Percentiles rank a stretch among this genome's conserved stretches.
phyloP scores from a whole-genome alignment of 148 eudicot genomes.

The Diospyros kaki region DNA sequence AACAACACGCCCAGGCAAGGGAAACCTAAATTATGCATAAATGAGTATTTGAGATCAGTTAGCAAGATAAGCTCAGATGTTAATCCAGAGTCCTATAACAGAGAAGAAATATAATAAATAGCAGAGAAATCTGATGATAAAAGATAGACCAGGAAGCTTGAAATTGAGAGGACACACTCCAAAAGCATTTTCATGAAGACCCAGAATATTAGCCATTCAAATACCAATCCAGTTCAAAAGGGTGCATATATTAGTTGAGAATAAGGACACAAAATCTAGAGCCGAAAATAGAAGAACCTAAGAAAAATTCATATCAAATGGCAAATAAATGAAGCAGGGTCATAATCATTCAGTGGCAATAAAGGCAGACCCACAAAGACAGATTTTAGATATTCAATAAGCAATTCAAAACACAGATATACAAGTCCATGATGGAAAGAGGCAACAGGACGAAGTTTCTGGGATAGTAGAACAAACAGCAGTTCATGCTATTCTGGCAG shows the following conservation, averaged over 20 bases:
- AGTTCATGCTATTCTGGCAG: too few species aligned
- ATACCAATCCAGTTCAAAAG: not conserved
- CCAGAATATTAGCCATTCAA: conserved; percentile 1
- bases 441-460: not conserved
- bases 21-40: conserved; percentile 53
- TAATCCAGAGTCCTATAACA: not conserved
- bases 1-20: conserved; percentile 92
- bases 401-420: not conserved
- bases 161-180: not conserved
- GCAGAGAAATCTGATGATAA: not conserved
- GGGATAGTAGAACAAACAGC: not conserved
- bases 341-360: not conserved
- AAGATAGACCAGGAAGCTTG: not conserved
- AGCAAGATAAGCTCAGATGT: not conserved
- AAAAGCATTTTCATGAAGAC: not conserved
- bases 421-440: not conserved
- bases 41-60: not conserved
- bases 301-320: conserved; percentile 1
- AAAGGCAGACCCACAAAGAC: not conserved
- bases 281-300: not conserved
- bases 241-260: not conserved
- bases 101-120: conserved; percentile 6
- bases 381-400: too few species aligned
- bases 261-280: not conserved
- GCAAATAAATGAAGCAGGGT: not conserved